Conservation (phyloP, 768 basidiomycete genomes). For the Pisolithus albus region DNA sequence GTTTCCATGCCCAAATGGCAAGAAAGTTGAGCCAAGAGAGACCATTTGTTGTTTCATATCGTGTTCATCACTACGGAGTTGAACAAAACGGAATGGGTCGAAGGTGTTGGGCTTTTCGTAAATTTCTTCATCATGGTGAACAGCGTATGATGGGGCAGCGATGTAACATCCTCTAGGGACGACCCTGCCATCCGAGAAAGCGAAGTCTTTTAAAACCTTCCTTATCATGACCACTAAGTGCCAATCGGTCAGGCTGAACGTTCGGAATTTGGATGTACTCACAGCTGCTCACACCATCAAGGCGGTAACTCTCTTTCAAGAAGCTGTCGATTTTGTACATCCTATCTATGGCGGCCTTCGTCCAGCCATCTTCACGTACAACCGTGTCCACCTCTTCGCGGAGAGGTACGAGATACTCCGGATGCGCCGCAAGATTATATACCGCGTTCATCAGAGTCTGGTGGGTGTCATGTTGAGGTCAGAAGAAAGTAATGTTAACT, state of each 20-base stretch:
- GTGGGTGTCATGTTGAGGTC: not conserved
- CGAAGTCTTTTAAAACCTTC: slow-evolving; percentile 23
- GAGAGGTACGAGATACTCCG: slow-evolving; percentile 14
- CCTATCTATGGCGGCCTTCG: slow-evolving; percentile 14
- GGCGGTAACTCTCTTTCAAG: slow-evolving; percentile 28
- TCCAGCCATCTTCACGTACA: slow-evolving; percentile 18
- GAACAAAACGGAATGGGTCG: not conserved
- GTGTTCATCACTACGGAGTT: not conserved
- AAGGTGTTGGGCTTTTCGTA: not conserved
- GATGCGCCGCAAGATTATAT: slow-evolving; percentile 1
- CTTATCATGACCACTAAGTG: slow-evolving; percentile 25
- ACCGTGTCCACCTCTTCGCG: slow-evolving; percentile 32
- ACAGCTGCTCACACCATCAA: slow-evolving; percentile 19
- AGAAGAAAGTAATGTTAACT: not conserved
- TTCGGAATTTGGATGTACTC: not conserved
- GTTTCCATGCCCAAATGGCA: slow-evolving; percentile 28
- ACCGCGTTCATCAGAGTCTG: not conserved
- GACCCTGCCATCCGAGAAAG: slow-evolving; percentile 31
- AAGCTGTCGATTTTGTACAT: slow-evolving; percentile 35
- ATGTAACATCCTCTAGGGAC: slow-evolving; percentile 21
- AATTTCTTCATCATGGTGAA: not conserved
- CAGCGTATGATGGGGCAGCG: not conserved
- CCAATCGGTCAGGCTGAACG: not conserved
- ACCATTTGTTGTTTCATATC: slow-evolving; percentile 19
- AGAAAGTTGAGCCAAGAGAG: slow-evolving; percentile 23